Base-by-base conservation (phyloP, 306 rosid species). In the Citrullus colocynthis region DNA sequence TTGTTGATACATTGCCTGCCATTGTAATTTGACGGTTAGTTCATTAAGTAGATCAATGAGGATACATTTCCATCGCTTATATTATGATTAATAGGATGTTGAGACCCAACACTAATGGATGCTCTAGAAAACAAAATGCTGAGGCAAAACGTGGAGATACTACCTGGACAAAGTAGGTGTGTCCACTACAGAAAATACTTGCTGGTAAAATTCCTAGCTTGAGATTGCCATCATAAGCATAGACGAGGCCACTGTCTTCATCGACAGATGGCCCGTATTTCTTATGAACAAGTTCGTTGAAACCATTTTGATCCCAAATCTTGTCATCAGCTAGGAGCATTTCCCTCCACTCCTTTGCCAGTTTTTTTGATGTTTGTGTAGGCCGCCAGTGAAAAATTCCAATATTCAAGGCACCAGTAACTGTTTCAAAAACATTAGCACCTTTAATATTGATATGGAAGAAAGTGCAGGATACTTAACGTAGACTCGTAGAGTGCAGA, bases 311-410 rank as follows among this genome's bases (percentile, higher is more conserved):
- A 84, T 93, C 98, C 98, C 98, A 93, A 83, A 93, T 87, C 76
- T 82, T 90, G 1, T 91, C 97, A 85, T 93, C 91, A 12, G 91
- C 92, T 11, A 86, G 79, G 71, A 93, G 93, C 88, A 93, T 82
- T 62, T 85, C 89, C 82, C 82, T 90, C 98, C 98, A 93, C 84
- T 90, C 97, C 88, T 86, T 90, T 5, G 97, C 98, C 88, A 91
- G 80, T 55, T 87, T 91, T 82, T 82, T 91, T 48, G 98, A 88
- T 83, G 94, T 79, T 52, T 89, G 89, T 24, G 98, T 89, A 61
- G 98, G 97, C 75, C 97, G 79, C 98, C 98, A 91, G 83, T 93
- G 98, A 79, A 93, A 93, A 81, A 93, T 93, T 83, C 98, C 98
- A 62, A 93, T 91, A 70, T 93, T 93, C 89, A 85, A 93, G 78